Percentiles rank a stretch among this genome's conserved stretches.
phyloP scores from a whole-genome alignment of 192 early-diverging fungal genomes.

The Umbelopsis sp. region DNA sequence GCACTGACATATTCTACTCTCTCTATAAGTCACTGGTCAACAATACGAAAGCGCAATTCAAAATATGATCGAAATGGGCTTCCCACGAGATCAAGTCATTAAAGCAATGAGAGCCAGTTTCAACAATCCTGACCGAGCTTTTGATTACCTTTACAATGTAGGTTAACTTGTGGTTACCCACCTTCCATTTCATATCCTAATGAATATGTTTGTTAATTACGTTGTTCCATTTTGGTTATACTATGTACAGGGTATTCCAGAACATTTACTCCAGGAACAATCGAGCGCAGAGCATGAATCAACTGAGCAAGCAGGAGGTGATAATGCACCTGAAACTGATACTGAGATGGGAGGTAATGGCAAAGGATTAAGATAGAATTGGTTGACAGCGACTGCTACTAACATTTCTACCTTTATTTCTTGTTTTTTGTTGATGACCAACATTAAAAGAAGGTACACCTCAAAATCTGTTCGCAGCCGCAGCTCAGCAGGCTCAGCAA shows the following conservation, averaged over 20 bases:
- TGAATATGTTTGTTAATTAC: no score
- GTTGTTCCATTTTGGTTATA: no score
- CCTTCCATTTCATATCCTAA: no score
- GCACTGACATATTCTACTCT: neutral
- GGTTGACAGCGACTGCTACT: neutral
- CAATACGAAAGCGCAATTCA: constrained; percentile 80
- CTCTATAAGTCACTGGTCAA: constrained; percentile 73
- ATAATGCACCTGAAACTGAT: neutral
- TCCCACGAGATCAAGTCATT: constrained; percentile 81
- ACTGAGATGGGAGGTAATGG: neutral
- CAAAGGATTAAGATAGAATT: no score
- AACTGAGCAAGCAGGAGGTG: neutral
- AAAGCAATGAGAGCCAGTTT: constrained; percentile 94
- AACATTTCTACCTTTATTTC: neutral
- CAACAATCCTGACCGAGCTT: constrained; percentile 97
- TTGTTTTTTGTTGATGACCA: no score
- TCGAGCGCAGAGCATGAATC: constrained; percentile 40
- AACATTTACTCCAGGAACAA: constrained; percentile 55
- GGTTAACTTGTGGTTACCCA: constrained; percentile 4
- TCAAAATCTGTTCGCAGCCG: constrained; percentile 64
- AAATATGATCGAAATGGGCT: constrained; percentile 97
- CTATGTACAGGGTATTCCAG: constrained; percentile 76
- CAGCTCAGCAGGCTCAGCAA: constrained; percentile 47
- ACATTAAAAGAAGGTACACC: constrained; percentile 36
- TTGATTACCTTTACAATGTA: constrained; percentile 92